Base-by-base conservation (phyloP, 2,329 filamentous ascomycete species). In the Pseudogymnoascus sp. region DNA sequence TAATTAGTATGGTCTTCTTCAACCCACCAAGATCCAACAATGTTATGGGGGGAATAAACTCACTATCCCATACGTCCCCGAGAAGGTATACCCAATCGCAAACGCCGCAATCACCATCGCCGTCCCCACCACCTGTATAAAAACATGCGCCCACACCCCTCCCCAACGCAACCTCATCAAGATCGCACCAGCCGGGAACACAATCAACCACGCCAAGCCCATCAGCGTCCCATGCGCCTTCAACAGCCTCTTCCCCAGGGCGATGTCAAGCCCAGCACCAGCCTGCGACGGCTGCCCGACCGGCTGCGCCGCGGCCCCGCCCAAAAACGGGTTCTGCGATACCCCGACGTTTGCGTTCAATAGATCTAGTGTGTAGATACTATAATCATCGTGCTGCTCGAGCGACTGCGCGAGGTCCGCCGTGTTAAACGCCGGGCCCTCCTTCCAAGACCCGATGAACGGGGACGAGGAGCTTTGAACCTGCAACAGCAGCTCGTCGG, bases 101-200 rank as follows among this genome's bases (percentile, higher is more conserved):
- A 89, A 85, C 14, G 81, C 85, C 14, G 77, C 80, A 78, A 86
- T 85, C 81, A 88, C 85, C 41, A 80, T 74, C 14, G 82, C 64
- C 71, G 85, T 83, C 54, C 79, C 77, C 13, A 86, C 63, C 1
- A 77, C 68, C 73, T 89, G 86, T 74, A 83, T 80, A 6, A 74
- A 74, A 5, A 79, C 83, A 70, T 89, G 86, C 14, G 85, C 68
- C 54, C 71, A 72, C 3, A 73, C 66, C 1, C 45, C 45, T 0
- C 74, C 68, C 57, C 69, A 68, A 1, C 43, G 43, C 57, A 70
- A 60, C 2, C 85, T 83, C 81, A 88, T 87, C 43, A 86, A 71
- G 3, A 84, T 75, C 5, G 85, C 79, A 3, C 85, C 86, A 2
- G 87, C 68, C 0, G 86, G 86, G 67, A 85, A 88, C 23, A 86